These are phyloP conservation scores for Leccinum fallax DNA, from an alignment of 1,284 basidiomycete species.

Conservation along the genomic window DNA sequence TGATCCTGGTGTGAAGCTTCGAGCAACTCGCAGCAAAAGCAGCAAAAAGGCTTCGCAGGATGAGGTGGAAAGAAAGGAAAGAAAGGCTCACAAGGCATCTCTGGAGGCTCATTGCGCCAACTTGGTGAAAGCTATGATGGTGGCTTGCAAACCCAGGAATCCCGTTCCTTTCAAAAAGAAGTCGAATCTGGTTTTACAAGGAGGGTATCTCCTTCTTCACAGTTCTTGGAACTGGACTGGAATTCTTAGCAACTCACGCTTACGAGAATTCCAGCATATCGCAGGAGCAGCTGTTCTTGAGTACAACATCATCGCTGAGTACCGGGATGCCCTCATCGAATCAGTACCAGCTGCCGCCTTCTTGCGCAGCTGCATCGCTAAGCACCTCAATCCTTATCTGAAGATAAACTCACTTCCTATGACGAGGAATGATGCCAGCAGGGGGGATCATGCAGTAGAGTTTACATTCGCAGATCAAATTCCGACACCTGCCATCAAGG, in stretches of 20 bases:
- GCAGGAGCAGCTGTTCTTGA: not conserved
- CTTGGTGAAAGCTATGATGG: conserved; percentile 1
- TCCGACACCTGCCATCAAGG: not conserved
- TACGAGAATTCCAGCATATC: not conserved
- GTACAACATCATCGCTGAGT: not conserved
- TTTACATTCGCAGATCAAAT: not conserved
- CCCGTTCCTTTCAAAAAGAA: not conserved
- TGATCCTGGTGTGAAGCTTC: too few relatives aligned
- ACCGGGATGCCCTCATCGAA: not conserved
- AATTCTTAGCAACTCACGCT: not conserved
- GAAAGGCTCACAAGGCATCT: not conserved
- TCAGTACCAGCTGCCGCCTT: not conserved
- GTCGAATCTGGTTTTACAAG: not conserved
- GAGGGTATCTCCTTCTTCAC: not conserved
- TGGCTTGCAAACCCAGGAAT: conserved; percentile 1
- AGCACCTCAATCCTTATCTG: not conserved
- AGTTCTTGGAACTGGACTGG: not conserved
- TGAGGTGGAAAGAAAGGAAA: not conserved
- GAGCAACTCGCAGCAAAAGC: not conserved
- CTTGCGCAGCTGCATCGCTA: not conserved
- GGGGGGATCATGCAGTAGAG: too few relatives aligned
- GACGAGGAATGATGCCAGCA: not conserved
- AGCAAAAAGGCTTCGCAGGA: not conserved
- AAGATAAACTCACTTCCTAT: not conserved
- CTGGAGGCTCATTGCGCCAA: not conserved